Evolutionary conservation across 2,329 filamentous ascomycete species (phyloP), one percentile per base, ranked within the genome.

Genomic region (Pseudofabraea citricarpa): DNA sequence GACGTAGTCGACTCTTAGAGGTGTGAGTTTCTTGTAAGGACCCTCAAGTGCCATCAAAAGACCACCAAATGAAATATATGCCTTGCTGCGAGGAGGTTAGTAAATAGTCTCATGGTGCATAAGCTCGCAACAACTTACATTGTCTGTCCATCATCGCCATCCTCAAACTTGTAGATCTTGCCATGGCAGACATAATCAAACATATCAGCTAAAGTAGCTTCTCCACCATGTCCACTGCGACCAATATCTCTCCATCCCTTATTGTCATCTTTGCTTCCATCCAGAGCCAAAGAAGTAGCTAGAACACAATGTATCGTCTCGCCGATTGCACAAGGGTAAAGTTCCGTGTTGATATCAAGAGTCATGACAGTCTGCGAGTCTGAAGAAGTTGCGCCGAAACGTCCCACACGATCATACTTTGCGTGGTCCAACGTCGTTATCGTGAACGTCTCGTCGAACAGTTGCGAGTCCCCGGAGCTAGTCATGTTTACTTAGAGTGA

Each of bases 371-470:
- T 87, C 51, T 80, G 74, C 56, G 77, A 79, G 68, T 95, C 89
- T 54, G 77, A 74, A 19, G 85, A 91, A 40, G 77, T 86, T 61
- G 81, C 90, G 43, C 73, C 80, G 61, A 97, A 80, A 56, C 93
- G 91, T 43, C 88, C 86, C 20, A 96, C 91, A 52, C 91, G 88
- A 71, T 97, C 93, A 69, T 98, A 98, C 70, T 96, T 95, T 60
- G 83, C 79, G 60, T 83, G 77, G 71, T 95, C 87, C 64, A 89
- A 73, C 43, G 78, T 70, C 55, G 81, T 91, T 58, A 97, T 76
- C 49, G 78, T 86, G 77, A 97, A 96, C 59, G 80, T 84, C 63
- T 95, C 90, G 69, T 96, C 90, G 70, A 94, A 95, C 66, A 97
- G 87, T 60, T 93, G 85, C 46, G 90, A 84, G 71, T 97, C 91